Evolutionary conservation across 495 filamentous ascomycete genomes (phyloP), one percentile per base, ranked within the genome.

Genomic region (Neurospora discreta): DNA sequence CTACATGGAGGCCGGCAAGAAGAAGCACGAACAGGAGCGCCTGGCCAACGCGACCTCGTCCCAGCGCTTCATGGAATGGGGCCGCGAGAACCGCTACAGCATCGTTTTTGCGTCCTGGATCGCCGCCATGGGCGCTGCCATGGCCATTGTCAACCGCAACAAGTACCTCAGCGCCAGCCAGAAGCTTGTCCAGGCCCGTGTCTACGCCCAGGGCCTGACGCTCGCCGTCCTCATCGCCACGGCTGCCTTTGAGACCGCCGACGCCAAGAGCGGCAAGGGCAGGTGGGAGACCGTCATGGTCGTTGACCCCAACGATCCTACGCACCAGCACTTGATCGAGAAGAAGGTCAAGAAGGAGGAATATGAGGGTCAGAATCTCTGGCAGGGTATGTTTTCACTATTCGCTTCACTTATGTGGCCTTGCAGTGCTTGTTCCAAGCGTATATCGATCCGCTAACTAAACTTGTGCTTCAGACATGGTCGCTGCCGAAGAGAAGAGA

Each of bases 131-230:
- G 89, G 87, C 30, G 79, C 90, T 39, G 89, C 92, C 0, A 85
- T 97, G 38, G 90, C 83, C 46, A 76, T 97, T 11, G 95, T 98
- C 52, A 87, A 90, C 69, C 86, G 92, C 73, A 94, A 92, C 81
- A 88, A 87, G 68, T 93, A 92, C 81, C 81, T 98, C 8, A 88
- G 85, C 23, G 88, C 86, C 1, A 80, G 85, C 75, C 95, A 99
- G 87, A 99, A 99, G 85, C 84, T 99, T 36, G 95, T 99, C 23
- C 95, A 99, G 86, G 96, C 96, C 11, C 89, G 95, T 85, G 91
- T 99, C 73, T 98, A 98, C 83, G 95, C 95, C n/a, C 95, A 99
- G 84, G 94, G 93, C 18, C 82, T 97, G 76, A 98, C 95, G 68
- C 82, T 99, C 20, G 92, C 91, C 77, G 93, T 98, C 69, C 82